Conservation (phyloP, 805 yeast genomes). For the Ogataea wickerhamii region DNA sequence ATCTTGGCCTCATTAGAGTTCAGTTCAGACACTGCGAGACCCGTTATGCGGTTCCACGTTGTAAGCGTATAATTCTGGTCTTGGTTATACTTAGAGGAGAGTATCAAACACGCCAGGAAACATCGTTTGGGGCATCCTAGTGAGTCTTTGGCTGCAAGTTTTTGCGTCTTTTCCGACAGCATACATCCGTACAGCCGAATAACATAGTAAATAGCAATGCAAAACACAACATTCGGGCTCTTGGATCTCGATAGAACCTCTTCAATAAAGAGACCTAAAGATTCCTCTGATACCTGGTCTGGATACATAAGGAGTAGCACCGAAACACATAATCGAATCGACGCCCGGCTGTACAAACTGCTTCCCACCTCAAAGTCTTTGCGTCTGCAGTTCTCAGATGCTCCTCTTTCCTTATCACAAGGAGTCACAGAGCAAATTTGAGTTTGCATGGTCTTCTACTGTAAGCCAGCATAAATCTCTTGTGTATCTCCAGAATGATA, state of each 20-base stretch:
- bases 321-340: slow-evolving; percentile 8
- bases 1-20: slow-evolving; percentile 47
- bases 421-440: not conserved
- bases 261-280: slow-evolving; percentile 29
- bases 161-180: slow-evolving; percentile 1
- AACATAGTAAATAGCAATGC: slow-evolving; percentile 63
- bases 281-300: not conserved
- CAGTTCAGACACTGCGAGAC: slow-evolving; percentile 51
- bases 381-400: not conserved
- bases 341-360: slow-evolving; percentile 22
- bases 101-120: slow-evolving; percentile 62
- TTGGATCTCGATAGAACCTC: slow-evolving; percentile 50
- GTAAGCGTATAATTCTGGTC: slow-evolving; percentile 67
- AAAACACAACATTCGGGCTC: slow-evolving; percentile 58
- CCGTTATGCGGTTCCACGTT: slow-evolving; percentile 75
- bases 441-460: not conserved
- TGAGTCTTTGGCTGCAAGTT: slow-evolving; percentile 5
- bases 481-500: not conserved
- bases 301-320: slow-evolving; percentile 11
- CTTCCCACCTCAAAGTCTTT: not conserved
- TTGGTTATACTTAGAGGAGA: slow-evolving; percentile 69
- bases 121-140: slow-evolving; percentile 57
- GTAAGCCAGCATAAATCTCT: not conserved
- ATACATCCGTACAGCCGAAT: slow-evolving; percentile 29
- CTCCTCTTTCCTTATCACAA: not conserved